Percentiles rank a stretch among this genome's conserved stretches.
These are phyloP conservation scores for Venturia aucupariae DNA, from an alignment of 2,329 filamentous ascomycete genomes.

Conservation along the genomic window DNA sequence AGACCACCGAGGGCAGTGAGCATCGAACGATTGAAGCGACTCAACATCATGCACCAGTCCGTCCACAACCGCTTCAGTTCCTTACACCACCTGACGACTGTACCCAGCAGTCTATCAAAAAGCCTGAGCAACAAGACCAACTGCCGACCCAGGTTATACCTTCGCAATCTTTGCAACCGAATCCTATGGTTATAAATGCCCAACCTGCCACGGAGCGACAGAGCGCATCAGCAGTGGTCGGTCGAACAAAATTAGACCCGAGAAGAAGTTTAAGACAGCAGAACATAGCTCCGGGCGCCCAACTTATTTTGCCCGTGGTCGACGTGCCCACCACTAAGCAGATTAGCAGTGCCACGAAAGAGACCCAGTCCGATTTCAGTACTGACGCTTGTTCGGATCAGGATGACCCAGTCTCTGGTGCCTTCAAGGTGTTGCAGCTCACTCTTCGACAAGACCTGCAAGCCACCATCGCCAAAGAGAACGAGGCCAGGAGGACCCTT, in stretches of 20 bases:
- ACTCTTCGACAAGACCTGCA: slow-evolving; percentile 7
- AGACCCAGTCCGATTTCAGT: background rate
- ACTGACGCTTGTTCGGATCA: background rate
- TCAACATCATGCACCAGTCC: background rate
- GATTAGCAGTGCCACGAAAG: background rate
- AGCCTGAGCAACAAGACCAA: background rate
- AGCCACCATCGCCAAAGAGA: background rate
- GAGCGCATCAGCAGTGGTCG: background rate
- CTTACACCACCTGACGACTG: background rate
- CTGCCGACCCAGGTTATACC: background rate
- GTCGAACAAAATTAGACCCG: background rate
- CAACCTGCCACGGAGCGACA: background rate
- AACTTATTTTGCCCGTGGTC: background rate
- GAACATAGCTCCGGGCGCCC: background rate
- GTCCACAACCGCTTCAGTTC: background rate
- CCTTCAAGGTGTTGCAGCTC: slow-evolving; percentile 1
- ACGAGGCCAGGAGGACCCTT: background rate
- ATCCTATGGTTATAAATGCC: background rate
- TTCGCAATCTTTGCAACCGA: background rate
- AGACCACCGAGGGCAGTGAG: background rate
- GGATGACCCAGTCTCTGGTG: background rate
- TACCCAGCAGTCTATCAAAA: background rate
- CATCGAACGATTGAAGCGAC: background rate
- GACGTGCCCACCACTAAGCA: background rate
- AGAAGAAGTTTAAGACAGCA: background rate